A percentile compares a stretch with the other conserved stretches of the same genome.
These are phyloP conservation scores for Acanthamoeba royreba DNA, from an alignment of 208 protist species.

Conservation along the genomic window DNA sequence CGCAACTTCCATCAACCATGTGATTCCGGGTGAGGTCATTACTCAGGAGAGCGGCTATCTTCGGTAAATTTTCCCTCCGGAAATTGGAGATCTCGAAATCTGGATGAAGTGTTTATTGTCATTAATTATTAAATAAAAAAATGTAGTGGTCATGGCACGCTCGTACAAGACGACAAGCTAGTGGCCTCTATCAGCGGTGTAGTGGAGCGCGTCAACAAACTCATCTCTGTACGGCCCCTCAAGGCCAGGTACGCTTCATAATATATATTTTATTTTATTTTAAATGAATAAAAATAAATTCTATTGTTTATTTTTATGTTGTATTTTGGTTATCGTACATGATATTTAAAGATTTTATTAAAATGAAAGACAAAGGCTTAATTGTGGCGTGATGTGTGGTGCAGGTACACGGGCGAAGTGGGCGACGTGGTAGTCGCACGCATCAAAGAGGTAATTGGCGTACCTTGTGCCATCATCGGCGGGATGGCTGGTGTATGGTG, in stretches of 20 bases:
- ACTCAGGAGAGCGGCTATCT: slow-evolving; percentile 2
- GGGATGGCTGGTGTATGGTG: no score
- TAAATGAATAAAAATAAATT: neutral
- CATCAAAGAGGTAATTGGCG: slow-evolving; percentile 86
- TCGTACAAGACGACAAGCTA: slow-evolving; percentile 55
- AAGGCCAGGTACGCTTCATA: slow-evolving; percentile 61
- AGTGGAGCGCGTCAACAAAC: slow-evolving; percentile 84
- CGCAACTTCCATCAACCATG: neutral
- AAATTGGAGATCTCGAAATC: neutral
- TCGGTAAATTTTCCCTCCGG: neutral
- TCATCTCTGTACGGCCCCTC: slow-evolving; percentile 79
- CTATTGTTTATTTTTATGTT: no score
- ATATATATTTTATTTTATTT: neutral
- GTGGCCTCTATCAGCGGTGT: slow-evolving; percentile 76
- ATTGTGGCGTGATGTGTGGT: neutral
- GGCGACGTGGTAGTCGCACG: slow-evolving; percentile 96
- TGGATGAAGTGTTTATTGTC: neutral
- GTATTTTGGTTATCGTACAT: no score
- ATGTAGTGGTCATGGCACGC: slow-evolving; percentile 74
- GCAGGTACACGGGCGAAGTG: slow-evolving; percentile 92
- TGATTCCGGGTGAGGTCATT: slow-evolving; percentile 35
- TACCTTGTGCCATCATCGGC: neutral
- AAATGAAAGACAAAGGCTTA: neutral
- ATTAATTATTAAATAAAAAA: neutral
- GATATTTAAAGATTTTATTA: no score